These are phyloP conservation scores for Acarospora socialis DNA, from an alignment of 2,329 filamentous ascomycete genomes.

Conservation along the genomic window DNA sequence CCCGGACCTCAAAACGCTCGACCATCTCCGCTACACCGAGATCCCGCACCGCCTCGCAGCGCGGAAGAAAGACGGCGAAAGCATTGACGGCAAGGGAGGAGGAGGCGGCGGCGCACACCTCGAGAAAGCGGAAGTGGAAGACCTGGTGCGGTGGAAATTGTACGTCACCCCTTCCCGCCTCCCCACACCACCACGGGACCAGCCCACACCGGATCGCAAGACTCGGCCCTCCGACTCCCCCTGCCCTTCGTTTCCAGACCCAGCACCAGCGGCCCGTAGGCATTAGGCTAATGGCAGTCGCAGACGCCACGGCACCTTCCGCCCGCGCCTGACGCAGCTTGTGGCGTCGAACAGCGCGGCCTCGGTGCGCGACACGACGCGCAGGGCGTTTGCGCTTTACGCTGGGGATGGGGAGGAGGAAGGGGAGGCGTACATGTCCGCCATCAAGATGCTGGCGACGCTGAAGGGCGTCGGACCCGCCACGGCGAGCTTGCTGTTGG, in stretches of 20 bases:
- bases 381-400: slow-evolving; percentile 38
- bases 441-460: slow-evolving; percentile 38
- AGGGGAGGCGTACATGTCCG: slow-evolving; percentile 22
- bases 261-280: not conserved
- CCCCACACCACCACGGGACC: slow-evolving; percentile 4
- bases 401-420: slow-evolving; percentile 23
- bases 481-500: slow-evolving; percentile 60
- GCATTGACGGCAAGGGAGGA: slow-evolving; percentile 33
- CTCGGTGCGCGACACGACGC: slow-evolving; percentile 34
- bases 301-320: slow-evolving; percentile 48
- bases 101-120: slow-evolving; percentile 32
- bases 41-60: slow-evolving; percentile 36
- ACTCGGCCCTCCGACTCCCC: too few relatives aligned
- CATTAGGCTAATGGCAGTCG: slow-evolving; percentile 1
- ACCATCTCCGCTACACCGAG: slow-evolving; percentile 43
- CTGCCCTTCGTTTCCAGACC: too few relatives aligned
- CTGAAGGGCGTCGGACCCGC: slow-evolving; percentile 68
- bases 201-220: slow-evolving; percentile 5
- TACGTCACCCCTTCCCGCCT: slow-evolving; percentile 26
- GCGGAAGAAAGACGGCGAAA: slow-evolving; percentile 18
- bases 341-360: slow-evolving; percentile 44
- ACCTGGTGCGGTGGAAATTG: slow-evolving; percentile 58
- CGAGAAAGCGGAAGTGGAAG: slow-evolving; percentile 42
- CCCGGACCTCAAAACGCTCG: slow-evolving; percentile 26
- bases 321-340: slow-evolving; percentile 45